Evolutionary conservation across 257 asterid species (phyloP).

Genomic region (Nicotiana tabacum): DNA sequence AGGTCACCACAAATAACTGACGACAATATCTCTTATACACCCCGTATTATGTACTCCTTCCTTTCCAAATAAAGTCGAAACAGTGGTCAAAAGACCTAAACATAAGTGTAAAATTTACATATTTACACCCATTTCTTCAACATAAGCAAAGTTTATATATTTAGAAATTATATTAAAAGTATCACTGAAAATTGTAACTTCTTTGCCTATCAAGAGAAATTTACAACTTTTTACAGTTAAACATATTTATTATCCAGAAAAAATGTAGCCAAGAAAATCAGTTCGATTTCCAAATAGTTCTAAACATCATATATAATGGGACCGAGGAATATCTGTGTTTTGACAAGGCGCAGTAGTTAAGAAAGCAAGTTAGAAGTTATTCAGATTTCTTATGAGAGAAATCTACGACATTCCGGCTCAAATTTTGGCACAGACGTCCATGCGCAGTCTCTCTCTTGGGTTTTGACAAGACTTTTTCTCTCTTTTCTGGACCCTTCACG

Average conservation of each 20-base stretch:
- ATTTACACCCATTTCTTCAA: neutral
- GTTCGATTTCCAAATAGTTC: neutral
- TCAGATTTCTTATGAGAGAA: neutral
- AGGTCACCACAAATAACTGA: constrained; percentile 6
- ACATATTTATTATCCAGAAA: neutral
- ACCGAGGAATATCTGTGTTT: neutral
- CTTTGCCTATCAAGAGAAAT: neutral
- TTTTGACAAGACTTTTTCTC: neutral
- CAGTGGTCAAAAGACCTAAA: neutral
- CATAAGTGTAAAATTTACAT: neutral
- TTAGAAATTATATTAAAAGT: neutral
- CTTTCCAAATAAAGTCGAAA: neutral
- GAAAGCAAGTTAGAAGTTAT: neutral
- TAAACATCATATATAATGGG: neutral
- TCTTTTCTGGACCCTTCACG: neutral
- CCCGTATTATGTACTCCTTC: neutral
- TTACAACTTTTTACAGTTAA: neutral
- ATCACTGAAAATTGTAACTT: neutral
- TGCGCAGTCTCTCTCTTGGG: neutral
- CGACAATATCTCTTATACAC: neutral
- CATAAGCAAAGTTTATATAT: neutral
- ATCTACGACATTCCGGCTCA: neutral
- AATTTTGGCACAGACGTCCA: neutral
- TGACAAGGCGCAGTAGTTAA: neutral
- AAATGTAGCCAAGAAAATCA: neutral